Percentiles rank a stretch among this genome's conserved stretches.
phyloP scores from a whole-genome alignment of 495 filamentous ascomycete genomes.

The Penicillium desertorum region DNA sequence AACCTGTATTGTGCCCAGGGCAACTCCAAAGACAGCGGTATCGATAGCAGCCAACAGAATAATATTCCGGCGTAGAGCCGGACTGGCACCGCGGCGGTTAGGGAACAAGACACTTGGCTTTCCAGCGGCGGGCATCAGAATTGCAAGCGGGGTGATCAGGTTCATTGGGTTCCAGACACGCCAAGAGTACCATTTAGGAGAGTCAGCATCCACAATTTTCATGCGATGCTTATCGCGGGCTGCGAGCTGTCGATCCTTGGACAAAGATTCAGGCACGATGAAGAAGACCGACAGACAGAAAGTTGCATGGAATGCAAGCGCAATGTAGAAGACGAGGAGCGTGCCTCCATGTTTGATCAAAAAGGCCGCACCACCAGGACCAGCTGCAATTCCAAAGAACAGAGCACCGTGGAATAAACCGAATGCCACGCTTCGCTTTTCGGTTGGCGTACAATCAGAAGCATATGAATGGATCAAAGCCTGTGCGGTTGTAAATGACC shows the following conservation, averaged over 20 bases:
- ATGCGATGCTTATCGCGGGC: constrained; percentile 65
- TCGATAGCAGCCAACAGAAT: constrained; percentile 77
- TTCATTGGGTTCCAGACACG: constrained; percentile 51
- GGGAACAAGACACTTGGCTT: constrained; percentile 58
- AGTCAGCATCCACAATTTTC: constrained; percentile 18
- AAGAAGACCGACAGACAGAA: constrained; percentile 69
- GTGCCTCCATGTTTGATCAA: constrained; percentile 65
- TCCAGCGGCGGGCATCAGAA: constrained; percentile 72
- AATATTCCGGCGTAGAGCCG: constrained; percentile 71
- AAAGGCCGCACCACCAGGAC: constrained; percentile 75
- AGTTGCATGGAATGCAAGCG: constrained; percentile 64
- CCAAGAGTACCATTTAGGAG: constrained; percentile 20
- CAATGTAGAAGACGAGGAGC: constrained; percentile 74
- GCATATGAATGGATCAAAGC: constrained; percentile 82
- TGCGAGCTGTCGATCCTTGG: constrained; percentile 59
- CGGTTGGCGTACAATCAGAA: constrained; percentile 80
- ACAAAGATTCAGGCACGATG: constrained; percentile 79
- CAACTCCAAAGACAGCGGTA: constrained; percentile 72
- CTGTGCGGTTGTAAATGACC: constrained; percentile 81
- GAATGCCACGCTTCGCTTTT: constrained; percentile 78
- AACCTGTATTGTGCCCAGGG: constrained; percentile 75
- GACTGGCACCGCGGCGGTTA: constrained; percentile 58
- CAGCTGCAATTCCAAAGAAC: constrained; percentile 81
- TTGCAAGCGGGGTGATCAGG: constrained; percentile 70
- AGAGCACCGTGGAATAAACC: constrained; percentile 85